These are phyloP conservation scores for Ehretia macrophylla DNA, from an alignment of 257 asterid species.

Conservation along the genomic window DNA sequence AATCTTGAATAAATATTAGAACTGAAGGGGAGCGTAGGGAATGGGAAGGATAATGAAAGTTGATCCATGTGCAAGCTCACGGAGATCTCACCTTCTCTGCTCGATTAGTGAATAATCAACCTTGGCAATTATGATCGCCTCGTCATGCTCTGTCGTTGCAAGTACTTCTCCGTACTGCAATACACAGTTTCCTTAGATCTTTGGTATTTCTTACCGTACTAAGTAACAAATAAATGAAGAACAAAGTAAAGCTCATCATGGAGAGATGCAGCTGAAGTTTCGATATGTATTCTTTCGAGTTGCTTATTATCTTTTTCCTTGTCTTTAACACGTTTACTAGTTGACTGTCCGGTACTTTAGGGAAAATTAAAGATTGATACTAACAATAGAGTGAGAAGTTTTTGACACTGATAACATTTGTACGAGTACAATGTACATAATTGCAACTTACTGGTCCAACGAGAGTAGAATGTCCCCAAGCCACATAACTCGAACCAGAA, in stretches of 20 bases:
- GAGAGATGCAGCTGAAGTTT: no score
- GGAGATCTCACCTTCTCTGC: conserved; percentile 62
- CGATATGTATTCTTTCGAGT: no score
- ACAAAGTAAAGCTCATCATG: no score
- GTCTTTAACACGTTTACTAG: no score
- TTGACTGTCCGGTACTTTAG: no score
- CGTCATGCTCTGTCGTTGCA: conserved; percentile 89
- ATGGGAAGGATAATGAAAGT: neutral
- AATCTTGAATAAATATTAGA: neutral
- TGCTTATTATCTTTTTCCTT: no score
- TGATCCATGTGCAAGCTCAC: neutral
- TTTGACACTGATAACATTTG: neutral
- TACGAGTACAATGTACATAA: conserved; percentile 4
- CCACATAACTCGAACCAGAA: conserved; percentile 61
- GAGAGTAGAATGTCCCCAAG: conserved; percentile 94
- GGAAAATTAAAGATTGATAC: neutral
- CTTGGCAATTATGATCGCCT: conserved; percentile 61
- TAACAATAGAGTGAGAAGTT: neutral
- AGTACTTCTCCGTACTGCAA: conserved; percentile 89
- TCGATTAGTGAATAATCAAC: conserved; percentile 75
- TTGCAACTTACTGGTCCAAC: conserved; percentile 75
- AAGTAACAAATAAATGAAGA: no score
- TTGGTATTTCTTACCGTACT: conserved; percentile 1
- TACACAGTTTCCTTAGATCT: conserved; percentile 21
- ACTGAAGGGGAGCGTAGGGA: neutral